phyloP scores from a whole-genome alignment of 129 eudicot species.

The Artemisia annua region DNA sequence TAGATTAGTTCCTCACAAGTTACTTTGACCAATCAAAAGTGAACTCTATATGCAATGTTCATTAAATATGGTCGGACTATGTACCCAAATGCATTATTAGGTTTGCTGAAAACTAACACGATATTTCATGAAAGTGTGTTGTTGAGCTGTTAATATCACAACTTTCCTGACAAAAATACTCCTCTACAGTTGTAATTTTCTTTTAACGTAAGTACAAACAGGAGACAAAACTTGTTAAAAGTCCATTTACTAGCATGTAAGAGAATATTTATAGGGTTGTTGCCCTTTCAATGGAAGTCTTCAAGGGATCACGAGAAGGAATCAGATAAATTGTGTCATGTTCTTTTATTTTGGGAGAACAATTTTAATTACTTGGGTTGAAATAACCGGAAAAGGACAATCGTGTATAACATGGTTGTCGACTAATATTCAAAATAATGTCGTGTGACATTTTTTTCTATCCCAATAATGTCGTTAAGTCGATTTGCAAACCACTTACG shows the following conservation, averaged over 20 bases:
- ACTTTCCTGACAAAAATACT: conserved; percentile 7
- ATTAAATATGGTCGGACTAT: too few relatives aligned
- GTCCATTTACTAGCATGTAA: conserved; percentile 27
- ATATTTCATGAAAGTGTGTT: neutral
- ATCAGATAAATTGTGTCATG: conserved; percentile 17
- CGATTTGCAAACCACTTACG: neutral
- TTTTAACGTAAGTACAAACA: conserved; percentile 11
- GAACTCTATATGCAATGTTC: too few relatives aligned
- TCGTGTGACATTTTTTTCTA: neutral
- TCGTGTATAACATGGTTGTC: neutral
- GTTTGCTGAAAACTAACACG: neutral
- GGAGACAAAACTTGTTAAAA: conserved; percentile 34
- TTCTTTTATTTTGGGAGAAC: conserved; percentile 4
- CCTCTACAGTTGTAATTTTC: conserved; percentile 8
- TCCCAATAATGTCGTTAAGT: neutral
- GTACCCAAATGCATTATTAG: neutral
- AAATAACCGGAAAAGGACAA: neutral
- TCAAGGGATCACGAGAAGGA: conserved; percentile 32
- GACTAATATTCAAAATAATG: neutral
- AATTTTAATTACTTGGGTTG: neutral
- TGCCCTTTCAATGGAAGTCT: conserved; percentile 25
- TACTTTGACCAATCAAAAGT: too few relatives aligned
- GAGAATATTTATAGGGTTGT: conserved; percentile 40
- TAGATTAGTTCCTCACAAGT: too few relatives aligned
- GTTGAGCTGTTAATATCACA: conserved; percentile 11